Evolutionary conservation across 495 filamentous ascomycete species (phyloP).

Genomic region (Trichodelitschia bisporula): DNA sequence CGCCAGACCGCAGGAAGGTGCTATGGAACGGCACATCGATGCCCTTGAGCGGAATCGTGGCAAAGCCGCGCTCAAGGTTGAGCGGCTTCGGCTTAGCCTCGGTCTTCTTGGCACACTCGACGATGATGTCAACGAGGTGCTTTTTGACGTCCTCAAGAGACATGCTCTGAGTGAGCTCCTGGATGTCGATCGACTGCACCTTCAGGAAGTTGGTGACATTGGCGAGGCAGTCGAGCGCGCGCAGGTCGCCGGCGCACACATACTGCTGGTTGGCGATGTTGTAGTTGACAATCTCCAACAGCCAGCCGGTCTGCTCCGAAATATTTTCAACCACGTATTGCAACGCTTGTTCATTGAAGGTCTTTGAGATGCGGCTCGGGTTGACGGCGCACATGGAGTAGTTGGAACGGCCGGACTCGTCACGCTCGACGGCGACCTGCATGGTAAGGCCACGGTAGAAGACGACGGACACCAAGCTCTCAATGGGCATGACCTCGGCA

Average conservation of each 20-base stretch:
- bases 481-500: conserved; percentile 97
- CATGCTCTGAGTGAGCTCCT: conserved; percentile 64
- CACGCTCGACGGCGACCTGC: conserved; percentile 97
- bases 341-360: conserved; percentile 88
- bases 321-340: conserved; percentile 91
- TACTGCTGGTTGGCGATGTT: conserved; percentile 98
- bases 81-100: conserved; percentile 39
- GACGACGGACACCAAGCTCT: conserved; percentile 90
- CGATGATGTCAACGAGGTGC: conserved; percentile 67
- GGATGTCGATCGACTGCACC: conserved; percentile 86
- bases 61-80: conserved; percentile 77
- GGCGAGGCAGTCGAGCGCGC: conserved; percentile 82
- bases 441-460: conserved; percentile 98
- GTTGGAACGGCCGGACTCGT: conserved; percentile 75
- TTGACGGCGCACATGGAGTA: conserved; percentile 99
- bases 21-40: conserved; percentile 99
- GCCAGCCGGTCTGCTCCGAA: conserved; percentile 74
- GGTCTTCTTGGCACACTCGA: conserved; percentile 52
- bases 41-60: conserved; percentile 85
- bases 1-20: conserved; percentile 87
- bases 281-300: conserved; percentile 96
- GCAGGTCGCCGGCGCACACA: conserved; percentile 88
- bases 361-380: conserved; percentile 87
- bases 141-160: conserved; percentile 62
- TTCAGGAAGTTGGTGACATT: conserved; percentile 87